These are phyloP conservation scores for Diaporthe capsici DNA, from an alignment of 2,329 filamentous ascomycete species.

Conservation along the genomic window DNA sequence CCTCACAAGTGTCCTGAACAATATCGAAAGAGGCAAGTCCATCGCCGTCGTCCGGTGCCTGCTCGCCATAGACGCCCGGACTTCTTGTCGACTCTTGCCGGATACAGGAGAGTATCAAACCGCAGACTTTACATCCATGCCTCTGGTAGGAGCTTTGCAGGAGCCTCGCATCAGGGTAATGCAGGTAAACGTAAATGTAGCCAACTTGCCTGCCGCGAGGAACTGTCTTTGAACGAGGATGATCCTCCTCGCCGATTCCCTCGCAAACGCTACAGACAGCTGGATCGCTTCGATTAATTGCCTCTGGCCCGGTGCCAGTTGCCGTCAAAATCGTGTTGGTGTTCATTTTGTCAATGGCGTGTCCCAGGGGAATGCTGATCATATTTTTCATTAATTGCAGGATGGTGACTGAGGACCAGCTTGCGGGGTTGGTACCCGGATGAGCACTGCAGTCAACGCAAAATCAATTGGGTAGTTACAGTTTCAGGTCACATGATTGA, in stretches of 20 bases:
- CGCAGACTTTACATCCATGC: neutral
- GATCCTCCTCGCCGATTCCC: neutral
- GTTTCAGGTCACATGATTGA: too few relatives aligned
- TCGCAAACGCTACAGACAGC: neutral
- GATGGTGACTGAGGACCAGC: neutral
- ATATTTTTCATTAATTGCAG: neutral
- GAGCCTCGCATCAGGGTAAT: neutral
- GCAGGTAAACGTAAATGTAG: neutral
- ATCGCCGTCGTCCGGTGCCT: neutral
- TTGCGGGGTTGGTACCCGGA: too few relatives aligned
- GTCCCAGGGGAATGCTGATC: neutral
- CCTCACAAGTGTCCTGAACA: neutral
- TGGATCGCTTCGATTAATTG: too few relatives aligned
- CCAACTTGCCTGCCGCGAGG: neutral
- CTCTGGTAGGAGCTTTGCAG: neutral
- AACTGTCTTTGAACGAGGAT: neutral
- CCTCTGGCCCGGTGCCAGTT: neutral
- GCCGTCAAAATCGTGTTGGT: neutral
- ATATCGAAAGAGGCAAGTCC: neutral
- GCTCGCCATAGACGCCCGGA: fast-evolving
- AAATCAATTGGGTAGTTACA: too few relatives aligned
- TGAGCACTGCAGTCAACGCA: too few relatives aligned
- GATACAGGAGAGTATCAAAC: neutral
- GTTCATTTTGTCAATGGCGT: neutral
- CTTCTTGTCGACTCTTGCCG: neutral